Base-by-base conservation (phyloP, 257 asterid genomes). In the Lantana camara region DNA sequence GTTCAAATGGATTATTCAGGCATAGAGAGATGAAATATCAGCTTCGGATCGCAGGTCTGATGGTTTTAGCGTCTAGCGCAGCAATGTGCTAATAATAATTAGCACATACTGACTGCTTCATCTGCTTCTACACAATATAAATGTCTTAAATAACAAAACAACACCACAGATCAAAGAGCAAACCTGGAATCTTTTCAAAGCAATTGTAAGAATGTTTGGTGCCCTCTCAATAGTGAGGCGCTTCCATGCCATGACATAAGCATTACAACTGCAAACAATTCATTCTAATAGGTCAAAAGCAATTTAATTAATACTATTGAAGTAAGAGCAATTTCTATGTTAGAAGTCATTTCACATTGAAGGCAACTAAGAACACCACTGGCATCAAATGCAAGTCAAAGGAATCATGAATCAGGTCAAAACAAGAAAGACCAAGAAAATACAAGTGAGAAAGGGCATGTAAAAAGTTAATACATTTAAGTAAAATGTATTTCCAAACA, bases 121-220 rank as follows among this genome's bases (percentile, higher is more conserved):
- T 57, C 32, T 34, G 22, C 27, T 67, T 37, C 69, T 44, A 40
- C 34, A 58, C 9, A 57, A 20, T 45, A 37, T 42, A 68, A 35
- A 53, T 38, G 60, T 59, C 54, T 55, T 23, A 67, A n/a, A 24
- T 24, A 40, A 46, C 15, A 41, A 34, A 38, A 50, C 32, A 58
- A 66, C 44, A 57, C 55, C 12, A 42, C 34, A 71, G 63, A 20
- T 20, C 13, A 38, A 50, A 48, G 63, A 67, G 63, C 71, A 56
- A 42, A 94, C 99, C 99, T 94, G 99, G 79, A 94, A 94, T 79
- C 99, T 79, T 79, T 94, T 94, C 77, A 94, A 85, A 74, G 99
- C 97, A 70, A 94, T 83, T 48, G 99, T 94, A 72, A 94, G 96
- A 72, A 94, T 84, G 77, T 94, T 94, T 37, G 99, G 97, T 27